Conservation (phyloP, 2,329 filamentous ascomycete species). For the Aspergillus calidoustus region DNA sequence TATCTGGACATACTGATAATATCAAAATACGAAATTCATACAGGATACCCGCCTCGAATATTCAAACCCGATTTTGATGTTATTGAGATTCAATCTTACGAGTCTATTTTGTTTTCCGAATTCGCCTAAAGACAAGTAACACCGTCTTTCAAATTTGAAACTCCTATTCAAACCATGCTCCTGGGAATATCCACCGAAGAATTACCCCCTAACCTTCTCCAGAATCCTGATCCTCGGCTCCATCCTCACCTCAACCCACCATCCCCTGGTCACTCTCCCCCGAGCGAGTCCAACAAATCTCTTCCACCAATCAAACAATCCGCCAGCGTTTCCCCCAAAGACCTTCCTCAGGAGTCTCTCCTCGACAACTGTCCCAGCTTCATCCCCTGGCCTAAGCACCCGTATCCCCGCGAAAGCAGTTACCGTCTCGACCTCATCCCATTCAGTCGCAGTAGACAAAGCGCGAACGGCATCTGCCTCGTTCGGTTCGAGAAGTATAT, state of each 20-base stretch:
- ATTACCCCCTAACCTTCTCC: slow-evolving; percentile 19
- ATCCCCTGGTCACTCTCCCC: slow-evolving; percentile 49
- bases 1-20: not conserved
- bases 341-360: slow-evolving; percentile 40
- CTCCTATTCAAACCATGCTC: not conserved
- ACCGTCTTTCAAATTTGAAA: not conserved
- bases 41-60: not conserved
- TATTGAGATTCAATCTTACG: not conserved
- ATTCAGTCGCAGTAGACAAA: slow-evolving; percentile 50
- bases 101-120: not conserved
- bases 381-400: slow-evolving; percentile 51
- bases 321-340: slow-evolving; percentile 31
- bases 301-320: slow-evolving; percentile 34
- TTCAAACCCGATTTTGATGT: not conserved
- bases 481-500: slow-evolving; percentile 57
- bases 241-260: slow-evolving; percentile 61
- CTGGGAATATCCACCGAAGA: not conserved
- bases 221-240: slow-evolving; percentile 59
- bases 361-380: slow-evolving; percentile 33
- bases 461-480: slow-evolving; percentile 28
- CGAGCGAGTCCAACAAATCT: slow-evolving; percentile 31
- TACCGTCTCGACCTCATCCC: slow-evolving; percentile 57
- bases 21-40: not conserved
- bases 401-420: slow-evolving; percentile 57
- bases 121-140: not conserved